Base-by-base conservation (phyloP, 257 asterid species). In the Eustoma russellianum region DNA sequence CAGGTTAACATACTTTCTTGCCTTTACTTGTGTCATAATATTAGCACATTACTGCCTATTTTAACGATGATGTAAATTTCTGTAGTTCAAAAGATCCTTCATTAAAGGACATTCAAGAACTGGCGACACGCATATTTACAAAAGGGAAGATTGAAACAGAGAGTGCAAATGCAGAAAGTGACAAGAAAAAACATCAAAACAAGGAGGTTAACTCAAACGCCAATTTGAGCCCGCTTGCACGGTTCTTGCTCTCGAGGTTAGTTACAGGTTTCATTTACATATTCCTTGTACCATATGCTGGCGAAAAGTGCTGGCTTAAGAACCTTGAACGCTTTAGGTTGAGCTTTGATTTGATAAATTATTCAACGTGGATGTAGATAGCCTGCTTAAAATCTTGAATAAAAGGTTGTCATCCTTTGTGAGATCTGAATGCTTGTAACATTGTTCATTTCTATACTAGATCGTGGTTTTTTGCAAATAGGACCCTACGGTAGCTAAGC, bases 241-340 rank as follows among this genome's bases (percentile, higher is more conserved):
- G 95, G 75, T 91, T 91, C 77, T 78, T 91, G 83, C 95, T 91
- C 64, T 91, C 97, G n/a, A 91, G 98, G 96, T 91, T 67, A 13
- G 94, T 76, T 62, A 16, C 15, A 24, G 30, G 30, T 2, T 24
- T 24, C 30, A 1, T 24, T 24, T 24, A 24, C 30, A 24, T 24
- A 24, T 24, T 24, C 30, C 30, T 24, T 24, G 3, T 24, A 24
- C 3, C 30, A 24, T 4, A 24, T 24, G 30, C 30, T 24, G 30
- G 30, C 30, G 2, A 24, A 24, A 24, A 24, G 30, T 24, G 1
- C 30, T 24, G 30, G 30, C 30, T 24, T 24, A 24, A 24, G 30
- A 24, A 24, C 30, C 3, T 24, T 24, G 30, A 24, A 24, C 30
- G 30, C 30, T 24, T 24, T 24, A 24, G 30, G 30, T 24, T 24